Evolutionary conservation across 2,329 filamentous ascomycete genomes (phyloP).

Genomic region (Magnaporthiopsis poae): DNA sequence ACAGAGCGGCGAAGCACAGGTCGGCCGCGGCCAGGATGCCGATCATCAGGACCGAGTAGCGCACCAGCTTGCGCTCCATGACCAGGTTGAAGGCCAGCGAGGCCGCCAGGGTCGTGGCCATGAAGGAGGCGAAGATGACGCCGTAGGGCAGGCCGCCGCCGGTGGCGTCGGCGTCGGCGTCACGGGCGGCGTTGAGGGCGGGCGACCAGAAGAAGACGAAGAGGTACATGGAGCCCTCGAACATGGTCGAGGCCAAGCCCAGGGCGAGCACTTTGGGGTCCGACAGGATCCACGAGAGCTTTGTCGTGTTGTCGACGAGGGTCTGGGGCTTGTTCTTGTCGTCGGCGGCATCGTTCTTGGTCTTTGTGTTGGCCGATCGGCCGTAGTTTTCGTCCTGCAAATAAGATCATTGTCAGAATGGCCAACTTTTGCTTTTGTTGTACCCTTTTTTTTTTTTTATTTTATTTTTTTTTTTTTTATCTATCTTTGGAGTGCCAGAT

Average conservation of each 20-base stretch:
- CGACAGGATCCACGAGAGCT: constrained; percentile 18
- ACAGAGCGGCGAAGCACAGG: constrained; percentile 21
- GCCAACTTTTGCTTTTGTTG: no score
- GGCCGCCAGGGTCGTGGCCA: constrained; percentile 51
- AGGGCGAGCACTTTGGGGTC: constrained; percentile 40
- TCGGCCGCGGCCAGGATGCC: constrained; percentile 29
- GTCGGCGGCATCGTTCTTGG: constrained; percentile 12
- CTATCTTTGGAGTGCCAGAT: no score
- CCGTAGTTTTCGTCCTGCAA: constrained; percentile 43
- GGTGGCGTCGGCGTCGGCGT: constrained; percentile 11
- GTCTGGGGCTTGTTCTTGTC: constrained; percentile 10
- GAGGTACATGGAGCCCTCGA: constrained; percentile 50
- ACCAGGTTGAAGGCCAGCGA: constrained; percentile 41
- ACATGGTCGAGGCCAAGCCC: constrained; percentile 42
- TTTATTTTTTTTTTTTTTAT: no score
- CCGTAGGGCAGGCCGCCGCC: constrained; percentile 30
- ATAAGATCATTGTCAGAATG: background rate
- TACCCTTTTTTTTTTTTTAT: background rate
- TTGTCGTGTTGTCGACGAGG: constrained; percentile 5
- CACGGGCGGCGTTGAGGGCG: constrained; percentile 31
- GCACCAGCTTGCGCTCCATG: constrained; percentile 19
- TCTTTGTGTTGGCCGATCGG: constrained; percentile 14
- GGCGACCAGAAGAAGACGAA: constrained; percentile 51
- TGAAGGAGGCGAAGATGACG: constrained; percentile 38
- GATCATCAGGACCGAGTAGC: constrained; percentile 23